Evolutionary conservation across 202 grass and related monocot genomes (phyloP), one percentile per base, ranked within the genome.

Genomic region (Panicum hallii): DNA sequence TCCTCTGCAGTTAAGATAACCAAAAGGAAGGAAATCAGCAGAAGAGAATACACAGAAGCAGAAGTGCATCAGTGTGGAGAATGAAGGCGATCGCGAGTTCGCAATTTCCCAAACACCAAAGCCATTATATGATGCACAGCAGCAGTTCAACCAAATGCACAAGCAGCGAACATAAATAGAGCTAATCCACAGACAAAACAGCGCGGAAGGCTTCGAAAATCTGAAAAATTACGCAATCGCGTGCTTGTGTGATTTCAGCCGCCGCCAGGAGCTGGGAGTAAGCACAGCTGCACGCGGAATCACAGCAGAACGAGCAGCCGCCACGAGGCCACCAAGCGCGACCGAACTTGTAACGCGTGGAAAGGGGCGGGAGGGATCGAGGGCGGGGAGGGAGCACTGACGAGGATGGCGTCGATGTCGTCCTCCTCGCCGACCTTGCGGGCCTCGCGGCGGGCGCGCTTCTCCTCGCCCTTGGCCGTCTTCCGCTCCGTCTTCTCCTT

Each of bases 401-500:
- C 93, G 62, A 98, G 96, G 44, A 98, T 98, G 83, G 88, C 96
- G 50, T 98, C 93, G 80, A 98, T 95, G 72, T 98, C 91, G 84
- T 95, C 93, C 80, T 98, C 96, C 67, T 95, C 86, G 79, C 75
- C 90, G 83, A 94, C 76, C 80, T 92, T 95, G 52, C 81, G 78
- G 78, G 79, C 79, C 71, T 98, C 91, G 19, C 91, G 89, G 50
- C 93, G 96, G 72, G 86, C 91, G 60, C 86, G 81, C 85, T 98
- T 98, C 89, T 95, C 96, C 79, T 98, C 93, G 1, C 83, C 93
- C 85, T 98, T 95, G 22, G 79, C 91, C 62, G 91, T 95, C 90
- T 94, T 98, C 70, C 86, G 77, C 80, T 98, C 95, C 66, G 95
- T 95, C 83, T 98, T 98, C 89, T 98, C 93, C 89, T 98, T 98